Base-by-base conservation (phyloP, 2,329 filamentous ascomycete genomes). In the Coniochaeta hoffmannii region DNA sequence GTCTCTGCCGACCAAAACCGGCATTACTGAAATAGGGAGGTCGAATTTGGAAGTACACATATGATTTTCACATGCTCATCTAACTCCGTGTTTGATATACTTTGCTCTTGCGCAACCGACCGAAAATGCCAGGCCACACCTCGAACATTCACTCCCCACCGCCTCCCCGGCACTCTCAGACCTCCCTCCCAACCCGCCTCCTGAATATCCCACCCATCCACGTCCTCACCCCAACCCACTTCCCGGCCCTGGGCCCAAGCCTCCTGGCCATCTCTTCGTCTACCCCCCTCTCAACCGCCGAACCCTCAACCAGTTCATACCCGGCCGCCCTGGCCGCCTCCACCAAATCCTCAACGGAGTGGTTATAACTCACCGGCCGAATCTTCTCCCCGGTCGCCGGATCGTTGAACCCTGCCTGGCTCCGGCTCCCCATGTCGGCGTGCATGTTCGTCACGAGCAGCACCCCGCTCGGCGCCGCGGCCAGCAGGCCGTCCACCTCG, bases 361-460 rank as follows among this genome's bases (percentile, higher is more conserved):
- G 76, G 38, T 76, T 75, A 66, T 77, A 86, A 63, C 83, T 87
- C 28, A 68, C 73, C 1, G 82, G 81, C 50, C 81, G 70, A 15
- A 88, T 75, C 70, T 87, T 87, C 50, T 74, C 70, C 4, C 76
- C 77, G 1, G 76, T 75, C 17, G 66, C 68, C 7, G 66, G 66
- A 63, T 83, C 80, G 12, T 82, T 71, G 62, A 88, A 87, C 0
- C 85, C 84, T 0, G 84, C 84, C 63, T 84, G 82, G 26, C 77
- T 79, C 15, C 76, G 71, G 14, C 59, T 59, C 1, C 82, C 83
- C 83, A 87, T 87, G 3, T 86, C 79, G 1, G 75, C 68, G 64
- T 88, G 85, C 85, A 88, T 88, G 62, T 87, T 87, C 1, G 83
- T 87, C n/a, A 87, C 62, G 10, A 87, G 69, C 5, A 85, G 68